A percentile compares a stretch with the other conserved stretches of the same genome.
phyloP scores from a whole-genome alignment of 2,329 filamentous ascomycete species.

The Talaromyces sp. region DNA sequence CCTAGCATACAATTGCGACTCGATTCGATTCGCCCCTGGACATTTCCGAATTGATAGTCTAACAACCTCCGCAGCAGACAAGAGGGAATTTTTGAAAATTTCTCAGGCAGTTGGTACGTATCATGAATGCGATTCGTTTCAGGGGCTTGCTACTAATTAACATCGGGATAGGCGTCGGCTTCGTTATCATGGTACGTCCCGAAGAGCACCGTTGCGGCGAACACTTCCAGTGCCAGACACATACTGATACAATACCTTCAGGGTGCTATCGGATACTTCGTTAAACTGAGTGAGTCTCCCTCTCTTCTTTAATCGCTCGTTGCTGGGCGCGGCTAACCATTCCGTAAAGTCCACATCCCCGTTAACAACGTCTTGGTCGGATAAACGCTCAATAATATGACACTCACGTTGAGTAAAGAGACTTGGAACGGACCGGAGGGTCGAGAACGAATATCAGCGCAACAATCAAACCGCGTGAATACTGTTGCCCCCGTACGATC shows the following conservation, averaged over 20 bases:
- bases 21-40: neutral
- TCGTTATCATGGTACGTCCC: slow-evolving; percentile 52
- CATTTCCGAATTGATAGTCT: slow-evolving; percentile 6
- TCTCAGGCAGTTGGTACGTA: slow-evolving; percentile 43
- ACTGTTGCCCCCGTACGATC: neutral
- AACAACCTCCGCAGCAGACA: slow-evolving; percentile 48
- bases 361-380: slow-evolving; percentile 52
- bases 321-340: neutral
- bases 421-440: neutral
- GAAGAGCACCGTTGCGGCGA: slow-evolving; percentile 9
- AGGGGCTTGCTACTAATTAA: slow-evolving; percentile 21
- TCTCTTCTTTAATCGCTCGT: neutral
- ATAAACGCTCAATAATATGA: slow-evolving; percentile 33
- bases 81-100: slow-evolving; percentile 60
- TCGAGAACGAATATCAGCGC: neutral
- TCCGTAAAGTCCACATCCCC: slow-evolving; percentile 46
- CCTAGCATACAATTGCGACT: neutral
- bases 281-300: slow-evolving; percentile 54
- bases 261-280: slow-evolving; percentile 58
- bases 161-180: slow-evolving; percentile 40
- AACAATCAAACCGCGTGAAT: neutral
- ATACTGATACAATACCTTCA: slow-evolving; percentile 20
- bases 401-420: neutral
- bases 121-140: neutral
- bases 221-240: neutral